A percentile compares a stretch with the other conserved stretches of the same genome.
Conservation (phyloP, 768 basidiomycete genomes). For the Kwoniella europaea region DNA sequence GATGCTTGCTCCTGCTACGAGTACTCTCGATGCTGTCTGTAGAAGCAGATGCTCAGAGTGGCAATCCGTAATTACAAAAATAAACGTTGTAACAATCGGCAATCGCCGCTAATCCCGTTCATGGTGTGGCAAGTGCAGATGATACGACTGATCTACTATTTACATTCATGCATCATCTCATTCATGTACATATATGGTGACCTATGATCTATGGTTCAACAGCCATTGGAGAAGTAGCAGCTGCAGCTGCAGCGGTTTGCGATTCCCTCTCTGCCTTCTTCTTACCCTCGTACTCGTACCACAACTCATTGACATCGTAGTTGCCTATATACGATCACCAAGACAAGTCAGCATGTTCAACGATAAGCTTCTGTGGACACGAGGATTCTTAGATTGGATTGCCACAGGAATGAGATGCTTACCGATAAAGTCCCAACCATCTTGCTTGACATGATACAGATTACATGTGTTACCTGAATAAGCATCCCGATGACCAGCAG, state of each 20-base stretch:
- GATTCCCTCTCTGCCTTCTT: conserved; percentile 49
- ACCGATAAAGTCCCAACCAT: conserved; percentile 97
- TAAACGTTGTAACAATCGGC: not conserved
- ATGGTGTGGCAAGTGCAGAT: not conserved
- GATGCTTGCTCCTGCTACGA: not conserved
- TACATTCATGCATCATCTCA: conserved; percentile 9
- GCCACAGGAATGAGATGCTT: not conserved
- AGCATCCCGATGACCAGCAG: conserved; percentile 81
- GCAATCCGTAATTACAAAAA: not conserved
- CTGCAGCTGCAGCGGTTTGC: conserved; percentile 28
- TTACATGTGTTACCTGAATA: conserved; percentile 77
- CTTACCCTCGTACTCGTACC: conserved; percentile 70
- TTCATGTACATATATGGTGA: not conserved
- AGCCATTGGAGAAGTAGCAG: conserved; percentile 28
- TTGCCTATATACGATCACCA: conserved; percentile 66
- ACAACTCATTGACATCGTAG: conserved; percentile 86
- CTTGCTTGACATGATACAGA: conserved; percentile 90
- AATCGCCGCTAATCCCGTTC: conserved; percentile 10
- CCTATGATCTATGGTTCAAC: conserved; percentile 27
- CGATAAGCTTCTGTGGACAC: conserved; percentile 8
- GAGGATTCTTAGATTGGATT: no score
- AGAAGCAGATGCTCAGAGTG: not conserved
- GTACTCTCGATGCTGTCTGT: not conserved
- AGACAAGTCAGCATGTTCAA: not conserved
- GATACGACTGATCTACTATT: not conserved